A percentile compares a stretch with the other conserved stretches of the same genome.
Conservation (phyloP, 1,284 basidiomycete species). For the Leccinum proliferum region DNA sequence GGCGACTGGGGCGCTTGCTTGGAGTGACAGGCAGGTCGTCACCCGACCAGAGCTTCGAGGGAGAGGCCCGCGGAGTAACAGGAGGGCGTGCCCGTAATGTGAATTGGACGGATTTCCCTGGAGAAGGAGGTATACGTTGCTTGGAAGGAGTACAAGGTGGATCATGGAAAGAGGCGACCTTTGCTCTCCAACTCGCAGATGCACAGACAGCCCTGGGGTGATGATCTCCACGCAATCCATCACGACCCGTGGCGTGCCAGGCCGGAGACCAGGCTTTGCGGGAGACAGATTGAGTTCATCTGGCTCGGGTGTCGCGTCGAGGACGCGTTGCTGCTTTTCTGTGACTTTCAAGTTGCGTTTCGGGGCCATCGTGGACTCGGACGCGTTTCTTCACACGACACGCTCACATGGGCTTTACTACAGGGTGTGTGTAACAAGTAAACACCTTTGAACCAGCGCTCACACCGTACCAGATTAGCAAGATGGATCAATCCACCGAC, state of each 20-base stretch:
- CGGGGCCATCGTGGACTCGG: conserved; percentile 35
- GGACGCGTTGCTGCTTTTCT: conserved; percentile 9
- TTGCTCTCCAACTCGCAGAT: conserved; percentile 13
- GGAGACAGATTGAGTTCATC: conserved; percentile 35
- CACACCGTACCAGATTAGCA: conserved; percentile 46
- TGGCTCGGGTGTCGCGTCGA: conserved; percentile 15
- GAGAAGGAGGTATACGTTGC: conserved; percentile 1
- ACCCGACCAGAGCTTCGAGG: conserved; percentile 10
- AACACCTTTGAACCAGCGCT: conserved; percentile 2
- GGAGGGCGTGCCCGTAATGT: conserved; percentile 24
- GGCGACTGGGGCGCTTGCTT: conserved; percentile 9
- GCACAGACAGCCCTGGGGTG: conserved; percentile 19
- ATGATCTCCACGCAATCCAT: conserved; percentile 38
- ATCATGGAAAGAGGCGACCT: neutral
- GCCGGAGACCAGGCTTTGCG: conserved; percentile 27
- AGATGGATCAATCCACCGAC: conserved; percentile 77
- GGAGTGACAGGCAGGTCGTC: conserved; percentile 18
- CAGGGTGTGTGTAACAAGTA: conserved; percentile 39
- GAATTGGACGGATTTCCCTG: conserved; percentile 4
- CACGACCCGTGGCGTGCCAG: conserved; percentile 26
- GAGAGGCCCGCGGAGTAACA: conserved; percentile 15
- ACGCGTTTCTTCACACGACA: conserved; percentile 20
- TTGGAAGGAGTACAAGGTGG: conserved; percentile 22
- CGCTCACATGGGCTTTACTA: conserved; percentile 60
- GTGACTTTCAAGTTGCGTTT: conserved; percentile 41